These are phyloP conservation scores for Rhododendron vialii DNA, from an alignment of 148 eudicot genomes.

Conservation along the genomic window DNA sequence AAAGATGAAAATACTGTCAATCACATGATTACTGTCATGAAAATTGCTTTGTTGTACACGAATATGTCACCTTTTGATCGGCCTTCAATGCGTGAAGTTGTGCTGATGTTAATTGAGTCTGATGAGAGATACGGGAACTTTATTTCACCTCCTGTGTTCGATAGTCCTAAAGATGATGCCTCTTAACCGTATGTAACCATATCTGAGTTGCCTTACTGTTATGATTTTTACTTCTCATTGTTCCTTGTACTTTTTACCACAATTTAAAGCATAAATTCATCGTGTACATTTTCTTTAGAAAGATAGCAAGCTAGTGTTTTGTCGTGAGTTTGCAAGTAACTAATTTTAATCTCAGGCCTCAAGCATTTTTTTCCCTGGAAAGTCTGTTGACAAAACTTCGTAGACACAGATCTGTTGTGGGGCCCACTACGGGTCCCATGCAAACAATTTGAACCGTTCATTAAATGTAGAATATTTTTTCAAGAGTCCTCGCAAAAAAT, in stretches of 20 bases:
- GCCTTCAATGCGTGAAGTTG: conserved; percentile 90
- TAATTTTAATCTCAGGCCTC: not conserved
- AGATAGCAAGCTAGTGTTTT: conserved; percentile 6
- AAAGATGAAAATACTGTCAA: conserved; percentile 45
- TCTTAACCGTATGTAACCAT: conserved; percentile 25
- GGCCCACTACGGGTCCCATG: too few relatives aligned
- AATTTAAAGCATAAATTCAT: conserved; percentile 11
- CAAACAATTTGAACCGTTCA: too few relatives aligned
- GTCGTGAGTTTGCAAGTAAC: not conserved
- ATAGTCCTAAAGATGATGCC: conserved; percentile 41
- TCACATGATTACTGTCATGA: conserved; percentile 77
- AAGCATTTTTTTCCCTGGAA: too few relatives aligned
- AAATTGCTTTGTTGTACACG: conserved; percentile 80
- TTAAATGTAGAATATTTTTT: too few relatives aligned
- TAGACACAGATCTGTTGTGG: too few relatives aligned
- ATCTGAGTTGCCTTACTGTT: conserved; percentile 10
- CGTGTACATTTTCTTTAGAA: conserved; percentile 22
- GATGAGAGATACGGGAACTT: conserved; percentile 43
- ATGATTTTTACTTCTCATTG: conserved; percentile 23
- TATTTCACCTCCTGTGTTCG: conserved; percentile 39
- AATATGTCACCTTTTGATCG: conserved; percentile 76
- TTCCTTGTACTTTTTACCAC: conserved; percentile 20
- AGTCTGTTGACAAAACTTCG: too few relatives aligned
- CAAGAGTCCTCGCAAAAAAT: too few relatives aligned
- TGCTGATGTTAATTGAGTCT: conserved; percentile 79